These are phyloP conservation scores for Cutaneotrichosporon sp. DNA, from an alignment of 1,284 basidiomycete genomes.

Conservation along the genomic window DNA sequence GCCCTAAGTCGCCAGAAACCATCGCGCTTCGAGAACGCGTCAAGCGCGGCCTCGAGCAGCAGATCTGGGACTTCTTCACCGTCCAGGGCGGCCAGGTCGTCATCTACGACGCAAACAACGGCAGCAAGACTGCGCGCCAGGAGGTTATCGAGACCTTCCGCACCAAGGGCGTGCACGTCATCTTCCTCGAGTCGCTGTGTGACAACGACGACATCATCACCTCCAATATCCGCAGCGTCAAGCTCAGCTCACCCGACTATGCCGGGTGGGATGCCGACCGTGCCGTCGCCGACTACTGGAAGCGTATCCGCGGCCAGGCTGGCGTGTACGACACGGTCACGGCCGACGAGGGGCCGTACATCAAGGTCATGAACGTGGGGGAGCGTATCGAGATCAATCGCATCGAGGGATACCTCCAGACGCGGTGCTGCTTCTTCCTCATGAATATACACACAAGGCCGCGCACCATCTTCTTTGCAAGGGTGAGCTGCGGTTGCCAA, in stretches of 20 bases:
- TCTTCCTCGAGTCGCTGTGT: constrained; percentile 85
- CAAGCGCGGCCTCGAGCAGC: constrained; percentile 77
- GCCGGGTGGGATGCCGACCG: constrained; percentile 87
- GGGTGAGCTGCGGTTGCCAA: constrained; percentile 59
- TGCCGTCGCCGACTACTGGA: constrained; percentile 88
- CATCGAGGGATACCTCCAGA: constrained; percentile 65
- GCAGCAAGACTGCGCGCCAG: constrained; percentile 68
- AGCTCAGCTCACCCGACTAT: constrained; percentile 97
- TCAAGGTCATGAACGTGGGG: constrained; percentile 95
- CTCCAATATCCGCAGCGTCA: constrained; percentile 92
- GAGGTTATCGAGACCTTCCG: constrained; percentile 81
- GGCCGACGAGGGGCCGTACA: constrained; percentile 76
- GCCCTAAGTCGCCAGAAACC: constrained; percentile 61
- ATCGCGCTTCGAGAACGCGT: constrained; percentile 72
- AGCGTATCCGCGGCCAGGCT: constrained; percentile 85
- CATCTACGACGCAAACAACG: constrained; percentile 99
- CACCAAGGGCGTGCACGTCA: constrained; percentile 80
- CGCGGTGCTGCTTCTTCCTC: constrained; percentile 71
- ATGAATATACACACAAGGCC: constrained; percentile 97
- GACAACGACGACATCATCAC: constrained; percentile 91
- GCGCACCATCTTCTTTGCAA: constrained; percentile 88
- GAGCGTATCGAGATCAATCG: constrained; percentile 91
- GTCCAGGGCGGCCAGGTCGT: constrained; percentile 82
- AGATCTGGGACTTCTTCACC: constrained; percentile 87
- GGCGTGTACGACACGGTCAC: constrained; percentile 69